Percentiles rank a stretch among this genome's conserved stretches.
Conservation (phyloP, 2,329 filamentous ascomycete genomes). For the Talaromyces funiculosus region DNA sequence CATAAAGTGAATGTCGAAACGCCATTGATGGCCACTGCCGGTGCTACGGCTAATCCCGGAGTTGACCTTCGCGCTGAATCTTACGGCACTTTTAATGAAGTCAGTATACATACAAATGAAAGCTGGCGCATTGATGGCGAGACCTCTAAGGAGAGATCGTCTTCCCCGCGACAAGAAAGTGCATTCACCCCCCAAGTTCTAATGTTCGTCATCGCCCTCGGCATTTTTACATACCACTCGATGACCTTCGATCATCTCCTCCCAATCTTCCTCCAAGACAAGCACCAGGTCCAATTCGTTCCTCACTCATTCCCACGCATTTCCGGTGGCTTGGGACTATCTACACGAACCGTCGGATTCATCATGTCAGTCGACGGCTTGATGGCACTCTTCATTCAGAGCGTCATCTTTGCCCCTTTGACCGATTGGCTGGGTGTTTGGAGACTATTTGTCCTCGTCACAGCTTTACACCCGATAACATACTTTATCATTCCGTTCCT, state of each 20-base stretch:
- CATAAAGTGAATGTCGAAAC: conserved; percentile 55
- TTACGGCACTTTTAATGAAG: conserved; percentile 66
- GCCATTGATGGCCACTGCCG: conserved; percentile 68
- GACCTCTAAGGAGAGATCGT: conserved; percentile 30
- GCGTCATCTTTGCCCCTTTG: conserved; percentile 61
- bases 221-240: conserved; percentile 88
- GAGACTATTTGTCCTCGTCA: conserved; percentile 60
- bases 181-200: conserved; percentile 61
- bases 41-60: conserved; percentile 65
- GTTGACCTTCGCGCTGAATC: conserved; percentile 71
- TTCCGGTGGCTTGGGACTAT: conserved; percentile 60
- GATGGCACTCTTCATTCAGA: conserved; percentile 68
- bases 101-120: conserved; percentile 51
- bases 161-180: conserved; percentile 34
- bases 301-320: conserved; percentile 36
- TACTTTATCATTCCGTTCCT: conserved; percentile 67
- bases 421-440: conserved; percentile 62
- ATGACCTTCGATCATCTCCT: conserved; percentile 93
- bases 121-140: conserved; percentile 49
- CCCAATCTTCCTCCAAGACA: conserved; percentile 86
- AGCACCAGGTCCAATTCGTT: conserved; percentile 33
- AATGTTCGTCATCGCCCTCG: conserved; percentile 72
- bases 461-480: conserved; percentile 59
- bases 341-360: conserved; percentile 60
- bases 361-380: conserved; percentile 66